Conservation (phyloP, 768 basidiomycete species). For the Sarcodon aspratus region DNA sequence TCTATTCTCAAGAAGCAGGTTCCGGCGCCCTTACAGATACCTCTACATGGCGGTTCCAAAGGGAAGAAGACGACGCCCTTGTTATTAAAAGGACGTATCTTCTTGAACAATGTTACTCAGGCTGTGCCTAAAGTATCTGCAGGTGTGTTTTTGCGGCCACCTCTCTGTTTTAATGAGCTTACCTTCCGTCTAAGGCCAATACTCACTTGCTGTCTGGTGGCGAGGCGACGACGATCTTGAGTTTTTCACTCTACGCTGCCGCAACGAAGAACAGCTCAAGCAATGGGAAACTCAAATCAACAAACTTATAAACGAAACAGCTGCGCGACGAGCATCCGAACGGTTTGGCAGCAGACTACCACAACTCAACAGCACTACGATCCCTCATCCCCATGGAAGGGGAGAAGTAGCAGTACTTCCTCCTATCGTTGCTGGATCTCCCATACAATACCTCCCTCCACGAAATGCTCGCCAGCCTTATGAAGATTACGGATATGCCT, state of each 20-base stretch:
- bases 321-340: constrained; percentile 59
- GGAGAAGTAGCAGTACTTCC: constrained; percentile 2
- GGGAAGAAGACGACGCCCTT: constrained; percentile 75
- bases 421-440: not conserved
- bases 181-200: constrained; percentile 30
- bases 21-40: constrained; percentile 28
- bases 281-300: constrained; percentile 91
- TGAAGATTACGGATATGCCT: not conserved
- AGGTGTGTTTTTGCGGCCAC: constrained; percentile 34
- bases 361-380: constrained; percentile 33
- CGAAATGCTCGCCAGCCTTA: not conserved
- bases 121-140: constrained; percentile 55
- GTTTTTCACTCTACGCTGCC: constrained; percentile 88
- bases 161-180: constrained; percentile 1
- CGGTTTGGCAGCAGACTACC: constrained; percentile 44
- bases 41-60: constrained; percentile 41
- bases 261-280: constrained; percentile 82
- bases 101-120: constrained; percentile 89
- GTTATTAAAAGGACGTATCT: constrained; percentile 91
- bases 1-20: constrained; percentile 82
- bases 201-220: constrained; percentile 89
- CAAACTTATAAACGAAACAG: constrained; percentile 71
- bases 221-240: constrained; percentile 89
- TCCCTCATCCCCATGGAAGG: constrained; percentile 15
- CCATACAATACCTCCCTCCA: constrained; percentile 6